These are phyloP conservation scores for Colletotrichum falcatum DNA, from an alignment of 2,329 filamentous ascomycete species.

Conservation along the genomic window DNA sequence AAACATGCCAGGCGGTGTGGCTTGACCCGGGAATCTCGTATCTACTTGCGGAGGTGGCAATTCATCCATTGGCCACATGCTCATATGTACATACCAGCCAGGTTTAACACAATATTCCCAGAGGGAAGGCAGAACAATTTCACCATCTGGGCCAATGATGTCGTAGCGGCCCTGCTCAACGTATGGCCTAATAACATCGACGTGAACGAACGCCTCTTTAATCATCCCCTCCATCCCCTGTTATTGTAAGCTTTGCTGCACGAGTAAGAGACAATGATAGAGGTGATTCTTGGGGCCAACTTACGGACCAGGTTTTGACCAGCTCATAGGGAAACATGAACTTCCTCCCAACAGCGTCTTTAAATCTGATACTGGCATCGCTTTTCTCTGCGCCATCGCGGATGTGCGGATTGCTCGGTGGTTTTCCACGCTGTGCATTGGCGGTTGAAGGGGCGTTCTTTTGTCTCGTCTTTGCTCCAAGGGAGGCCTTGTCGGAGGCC, in stretches of 20 bases:
- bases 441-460: neutral
- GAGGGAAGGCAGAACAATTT: slow-evolving; percentile 83
- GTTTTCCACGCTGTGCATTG: neutral
- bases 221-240: slow-evolving; percentile 86
- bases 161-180: slow-evolving; percentile 85
- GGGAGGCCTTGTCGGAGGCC: neutral
- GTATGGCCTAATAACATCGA: slow-evolving; percentile 81
- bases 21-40: too few species aligned
- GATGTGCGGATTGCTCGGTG: neutral
- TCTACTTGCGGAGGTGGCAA: too few species aligned
- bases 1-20: too few species aligned
- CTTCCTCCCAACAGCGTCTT: slow-evolving; percentile 91
- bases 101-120: slow-evolving; percentile 81
- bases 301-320: slow-evolving; percentile 76
- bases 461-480: neutral
- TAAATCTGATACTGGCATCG: slow-evolving; percentile 74
- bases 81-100: slow-evolving; percentile 77
- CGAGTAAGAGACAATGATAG: slow-evolving; percentile 47
- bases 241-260: too few species aligned
- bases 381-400: neutral
- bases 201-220: slow-evolving; percentile 83
- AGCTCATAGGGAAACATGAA: slow-evolving; percentile 91
- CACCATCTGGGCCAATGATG: slow-evolving; percentile 79
- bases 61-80: slow-evolving; percentile 67
- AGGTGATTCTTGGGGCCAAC: slow-evolving; percentile 43